Evolutionary conservation across 768 basidiomycete species (phyloP).

Genomic region (Agaricus blazei): DNA sequence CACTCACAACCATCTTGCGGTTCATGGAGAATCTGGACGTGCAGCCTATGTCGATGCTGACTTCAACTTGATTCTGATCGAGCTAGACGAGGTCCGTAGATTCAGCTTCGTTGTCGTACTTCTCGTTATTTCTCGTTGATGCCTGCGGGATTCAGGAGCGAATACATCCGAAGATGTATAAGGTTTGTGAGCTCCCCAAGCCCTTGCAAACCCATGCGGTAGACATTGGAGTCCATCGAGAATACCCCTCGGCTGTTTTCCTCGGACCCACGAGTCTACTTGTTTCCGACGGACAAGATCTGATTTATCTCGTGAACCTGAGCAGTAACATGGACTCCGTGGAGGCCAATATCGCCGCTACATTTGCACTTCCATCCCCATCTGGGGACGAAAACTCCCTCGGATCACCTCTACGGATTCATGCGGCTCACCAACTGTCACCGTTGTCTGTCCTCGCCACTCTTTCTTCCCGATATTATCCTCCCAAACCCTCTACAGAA

Average conservation of each 20-base stretch:
- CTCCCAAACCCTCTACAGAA: conserved; percentile 9
- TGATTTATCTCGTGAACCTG: conserved; percentile 48
- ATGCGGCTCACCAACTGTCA: conserved; percentile 30
- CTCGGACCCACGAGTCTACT: conserved; percentile 44
- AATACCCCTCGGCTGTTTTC: conserved; percentile 73
- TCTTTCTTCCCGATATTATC: conserved; percentile 55
- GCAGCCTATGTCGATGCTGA: conserved; percentile 68
- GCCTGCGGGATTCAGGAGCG: conserved; percentile 31
- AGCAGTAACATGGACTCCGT: not conserved
- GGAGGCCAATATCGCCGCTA: conserved; percentile 33
- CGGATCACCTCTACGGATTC: conserved; percentile 43
- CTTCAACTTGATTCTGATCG: conserved; percentile 55
- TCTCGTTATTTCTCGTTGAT: conserved; percentile 9
- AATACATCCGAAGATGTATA: conserved; percentile 44
- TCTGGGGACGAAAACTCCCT: conserved; percentile 21
- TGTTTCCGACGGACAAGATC: conserved; percentile 68
- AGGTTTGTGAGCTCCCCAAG: conserved; percentile 56
- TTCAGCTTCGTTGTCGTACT: conserved; percentile 1
- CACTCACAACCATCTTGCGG: conserved; percentile 73
- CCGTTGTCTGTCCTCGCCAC: conserved; percentile 39
- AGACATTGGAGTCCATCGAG: conserved; percentile 39
- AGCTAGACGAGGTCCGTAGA: conserved; percentile 50
- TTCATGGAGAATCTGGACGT: conserved; percentile 37
- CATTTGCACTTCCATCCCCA: conserved; percentile 42
- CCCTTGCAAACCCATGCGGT: conserved; percentile 34